Evolutionary conservation across 495 filamentous ascomycete species (phyloP), one percentile per base, ranked within the genome.

Genomic region (Penicillium angulare): DNA sequence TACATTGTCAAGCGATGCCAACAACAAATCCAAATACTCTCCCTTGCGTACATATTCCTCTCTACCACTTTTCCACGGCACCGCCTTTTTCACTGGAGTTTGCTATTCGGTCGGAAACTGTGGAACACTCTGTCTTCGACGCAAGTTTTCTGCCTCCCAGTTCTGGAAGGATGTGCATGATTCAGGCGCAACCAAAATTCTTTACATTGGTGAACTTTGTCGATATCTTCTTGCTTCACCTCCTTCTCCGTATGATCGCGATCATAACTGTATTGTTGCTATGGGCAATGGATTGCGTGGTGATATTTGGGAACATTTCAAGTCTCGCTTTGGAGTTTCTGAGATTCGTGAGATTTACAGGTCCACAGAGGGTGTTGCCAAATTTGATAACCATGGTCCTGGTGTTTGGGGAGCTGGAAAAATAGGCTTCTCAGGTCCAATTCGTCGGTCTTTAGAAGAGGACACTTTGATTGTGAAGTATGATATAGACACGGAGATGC

Each of bases 181-280:
- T 24, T 82, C 85, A n/a, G 62, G 84, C 7, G 85, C 92, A 33
- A 96, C 87, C 0, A 75, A 87, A 3, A 88, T 97, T 47, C 86
- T 96, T 49, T 98, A 98, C 59, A 92, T 98, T 18, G 93, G 93
- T 43, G 93, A 98, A 65, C 87, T 89, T 1, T 95, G 89, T 53
- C 82, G 93, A 1, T 98, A 98, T 60, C 83, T 98, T 1, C 82
- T 97, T 32, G 69, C 88, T 0, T 84, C 87, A 0, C 84, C 89
- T 0, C 79, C 88, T 0, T 82, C 84, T 27, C 82, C 83, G 22
- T 81, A 89, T 34, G 93, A 97, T 69, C 75, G 71, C 20, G 75
- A 85, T 47, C 86, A 97, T 69, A 79, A 73, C 0, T 83, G 96
- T 16, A 84, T 86, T 15, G 58, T 87, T 3, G 93, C 92, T 1